phyloP scores from a whole-genome alignment of 257 asterid species.

The Nicotiana attenuata region DNA sequence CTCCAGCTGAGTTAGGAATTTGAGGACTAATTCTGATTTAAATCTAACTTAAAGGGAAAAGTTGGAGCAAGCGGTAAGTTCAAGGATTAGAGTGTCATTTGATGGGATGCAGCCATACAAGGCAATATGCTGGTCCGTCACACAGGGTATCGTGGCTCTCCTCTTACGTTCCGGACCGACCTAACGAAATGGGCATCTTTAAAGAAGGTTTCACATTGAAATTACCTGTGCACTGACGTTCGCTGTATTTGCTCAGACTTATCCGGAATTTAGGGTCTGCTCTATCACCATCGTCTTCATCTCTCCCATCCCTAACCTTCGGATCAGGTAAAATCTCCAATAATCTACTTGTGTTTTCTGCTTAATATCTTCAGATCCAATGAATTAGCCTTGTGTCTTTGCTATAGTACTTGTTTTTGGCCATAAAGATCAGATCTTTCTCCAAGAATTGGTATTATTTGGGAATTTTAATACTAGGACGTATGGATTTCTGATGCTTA shows the following conservation, averaged over 20 bases:
- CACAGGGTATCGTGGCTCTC: neutral
- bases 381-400: neutral
- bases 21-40: no score
- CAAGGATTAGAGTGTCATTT: neutral
- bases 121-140: neutral
- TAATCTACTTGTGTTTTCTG: neutral
- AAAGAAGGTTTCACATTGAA: neutral
- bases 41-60: no score
- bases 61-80: neutral
- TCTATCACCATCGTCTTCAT: neutral
- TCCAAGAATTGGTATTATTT: neutral
- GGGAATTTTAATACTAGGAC: neutral
- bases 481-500: neutral
- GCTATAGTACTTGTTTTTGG: neutral
- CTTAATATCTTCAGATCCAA: neutral
- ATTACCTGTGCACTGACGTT: constrained; percentile 1
- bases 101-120: neutral
- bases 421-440: neutral
- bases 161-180: neutral
- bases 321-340: constrained; percentile 28
- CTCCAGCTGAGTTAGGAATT: no score
- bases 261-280: constrained; percentile 32
- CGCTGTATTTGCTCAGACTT: constrained; percentile 23
- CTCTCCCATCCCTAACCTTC: constrained; percentile 25
- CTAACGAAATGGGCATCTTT: neutral